Evolutionary conservation across 192 early-diverging fungal genomes (phyloP).

Genomic region (Coemansia sp.): DNA sequence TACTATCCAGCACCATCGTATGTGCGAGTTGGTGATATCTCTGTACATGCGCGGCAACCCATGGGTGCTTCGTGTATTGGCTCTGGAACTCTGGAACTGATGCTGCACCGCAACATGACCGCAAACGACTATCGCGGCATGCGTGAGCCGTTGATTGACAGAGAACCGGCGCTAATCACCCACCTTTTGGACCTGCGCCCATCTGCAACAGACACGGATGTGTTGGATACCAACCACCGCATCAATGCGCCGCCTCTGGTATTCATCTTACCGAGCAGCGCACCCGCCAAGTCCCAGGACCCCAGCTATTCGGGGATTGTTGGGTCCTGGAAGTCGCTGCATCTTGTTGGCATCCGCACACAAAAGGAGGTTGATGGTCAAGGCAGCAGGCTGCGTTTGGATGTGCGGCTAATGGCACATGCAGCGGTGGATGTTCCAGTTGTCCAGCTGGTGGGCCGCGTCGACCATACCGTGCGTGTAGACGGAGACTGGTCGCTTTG

Average conservation of each 20-base stretch:
- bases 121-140: conserved; percentile 45
- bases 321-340: background rate
- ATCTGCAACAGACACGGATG: background rate
- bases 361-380: background rate
- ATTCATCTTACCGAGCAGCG: conserved; percentile 7
- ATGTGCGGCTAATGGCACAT: conserved; percentile 2
- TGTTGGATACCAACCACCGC: conserved; percentile 1
- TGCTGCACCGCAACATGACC: conserved; percentile 36
- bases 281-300: background rate
- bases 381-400: background rate
- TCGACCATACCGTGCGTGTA: background rate
- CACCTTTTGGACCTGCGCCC: conserved; percentile 20
- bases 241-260: conserved; percentile 30
- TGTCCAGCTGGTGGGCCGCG: background rate
- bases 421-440: background rate
- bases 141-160: conserved; percentile 13
- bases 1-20: conserved; percentile 29
- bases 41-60: conserved; percentile 29
- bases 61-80: conserved; percentile 26
- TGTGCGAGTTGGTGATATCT: conserved; percentile 15
- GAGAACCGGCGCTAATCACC: conserved; percentile 3
- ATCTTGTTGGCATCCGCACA: conserved; percentile 23
- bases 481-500: conserved; percentile 31
- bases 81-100: conserved; percentile 12
- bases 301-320: background rate